Evolutionary conservation across 176 grass and related monocot genomes (phyloP).

Genomic region (Themeda triandra): DNA sequence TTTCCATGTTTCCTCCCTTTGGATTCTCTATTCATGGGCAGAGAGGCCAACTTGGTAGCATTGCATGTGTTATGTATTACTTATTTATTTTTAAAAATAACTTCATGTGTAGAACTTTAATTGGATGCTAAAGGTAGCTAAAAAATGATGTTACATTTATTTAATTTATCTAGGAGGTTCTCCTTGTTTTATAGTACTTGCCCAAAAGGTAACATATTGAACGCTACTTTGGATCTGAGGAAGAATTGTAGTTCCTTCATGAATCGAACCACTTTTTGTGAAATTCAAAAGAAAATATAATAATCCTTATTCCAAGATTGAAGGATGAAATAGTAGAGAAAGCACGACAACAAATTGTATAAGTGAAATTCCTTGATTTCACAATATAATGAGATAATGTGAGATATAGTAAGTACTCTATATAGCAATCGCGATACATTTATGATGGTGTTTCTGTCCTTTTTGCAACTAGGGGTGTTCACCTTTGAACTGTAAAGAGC

Average conservation of each 20-base stretch:
- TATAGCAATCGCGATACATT: neutral
- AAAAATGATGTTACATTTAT: neutral
- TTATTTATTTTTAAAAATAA: neutral
- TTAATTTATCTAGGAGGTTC: neutral
- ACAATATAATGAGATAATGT: neutral
- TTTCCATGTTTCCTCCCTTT: conserved; percentile 39
- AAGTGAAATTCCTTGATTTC: neutral
- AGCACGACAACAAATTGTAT: neutral
- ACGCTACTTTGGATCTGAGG: neutral
- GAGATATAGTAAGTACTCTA: neutral
- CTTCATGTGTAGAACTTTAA: neutral
- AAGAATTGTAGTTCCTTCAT: neutral
- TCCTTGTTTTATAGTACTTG: neutral
- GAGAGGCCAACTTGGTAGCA: conserved; percentile 1
- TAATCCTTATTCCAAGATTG: neutral
- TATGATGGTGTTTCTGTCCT: neutral
- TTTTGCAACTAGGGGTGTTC: too few species aligned
- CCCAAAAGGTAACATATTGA: neutral
- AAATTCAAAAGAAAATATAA: too few species aligned
- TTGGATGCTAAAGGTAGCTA: neutral
- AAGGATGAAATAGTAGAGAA: neutral
- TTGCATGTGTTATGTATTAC: neutral
- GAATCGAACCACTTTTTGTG: neutral
- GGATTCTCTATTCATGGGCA: conserved; percentile 38
- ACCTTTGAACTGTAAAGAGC: too few species aligned